Percentiles rank a stretch among this genome's conserved stretches.
phyloP scores from a whole-genome alignment of 2,329 filamentous ascomycete genomes.

The Fusarium drepaniforme region DNA sequence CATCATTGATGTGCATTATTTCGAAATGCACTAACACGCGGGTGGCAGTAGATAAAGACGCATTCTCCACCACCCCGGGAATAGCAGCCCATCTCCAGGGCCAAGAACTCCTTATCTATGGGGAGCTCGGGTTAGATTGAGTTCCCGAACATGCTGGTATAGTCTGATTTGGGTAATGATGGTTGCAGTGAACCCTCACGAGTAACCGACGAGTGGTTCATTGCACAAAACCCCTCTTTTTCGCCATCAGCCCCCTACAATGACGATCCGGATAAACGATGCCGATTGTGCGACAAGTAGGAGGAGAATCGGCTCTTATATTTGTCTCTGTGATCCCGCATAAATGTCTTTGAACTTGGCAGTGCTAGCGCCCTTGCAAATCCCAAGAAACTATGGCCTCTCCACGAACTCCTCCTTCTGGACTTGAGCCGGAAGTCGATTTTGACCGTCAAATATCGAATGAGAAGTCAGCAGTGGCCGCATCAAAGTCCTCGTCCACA shows the following conservation, averaged over 20 bases:
- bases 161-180: not conserved
- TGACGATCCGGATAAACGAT: not conserved
- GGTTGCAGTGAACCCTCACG: not conserved
- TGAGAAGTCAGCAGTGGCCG: not conserved
- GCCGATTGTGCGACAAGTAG: not conserved
- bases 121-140: not conserved
- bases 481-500: not conserved
- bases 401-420: not conserved
- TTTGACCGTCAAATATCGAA: not conserved
- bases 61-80: not conserved
- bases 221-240: not conserved
- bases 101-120: not conserved
- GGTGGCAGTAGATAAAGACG: not conserved
- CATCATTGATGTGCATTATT: slow-evolving; percentile 6
- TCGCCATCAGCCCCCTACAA: not conserved
- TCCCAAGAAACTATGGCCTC: not conserved
- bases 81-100: not conserved
- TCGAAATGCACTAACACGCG: slow-evolving; percentile 33
- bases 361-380: not conserved
- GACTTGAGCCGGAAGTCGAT: not conserved
- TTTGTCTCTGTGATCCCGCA: not conserved
- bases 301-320: not conserved
- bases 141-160: not conserved
- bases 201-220: not conserved
- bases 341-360: not conserved